Conservation (phyloP, 768 basidiomycete genomes). For the Russula abietina region DNA sequence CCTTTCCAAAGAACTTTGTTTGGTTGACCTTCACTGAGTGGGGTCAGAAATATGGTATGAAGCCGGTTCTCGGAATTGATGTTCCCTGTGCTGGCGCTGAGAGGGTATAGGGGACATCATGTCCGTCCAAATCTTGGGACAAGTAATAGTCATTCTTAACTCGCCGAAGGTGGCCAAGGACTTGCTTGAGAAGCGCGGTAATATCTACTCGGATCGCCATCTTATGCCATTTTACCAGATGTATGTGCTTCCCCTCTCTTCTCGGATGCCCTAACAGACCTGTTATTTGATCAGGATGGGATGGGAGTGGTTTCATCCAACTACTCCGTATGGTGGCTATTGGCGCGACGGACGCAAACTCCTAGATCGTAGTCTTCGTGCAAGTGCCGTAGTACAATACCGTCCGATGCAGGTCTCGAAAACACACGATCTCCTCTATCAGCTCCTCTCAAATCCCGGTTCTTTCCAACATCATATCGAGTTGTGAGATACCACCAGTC, state of each 20-base stretch:
- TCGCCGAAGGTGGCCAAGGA: slow-evolving; percentile 38
- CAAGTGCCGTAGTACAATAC: slow-evolving; percentile 6
- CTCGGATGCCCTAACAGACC: neutral
- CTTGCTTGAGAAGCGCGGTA: slow-evolving; percentile 42
- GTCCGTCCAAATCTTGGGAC: slow-evolving; percentile 41
- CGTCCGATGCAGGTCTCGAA: slow-evolving; percentile 15
- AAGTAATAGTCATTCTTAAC: slow-evolving; percentile 42
- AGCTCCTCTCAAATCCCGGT: neutral
- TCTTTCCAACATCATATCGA: slow-evolving; percentile 3
- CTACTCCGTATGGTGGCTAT: slow-evolving; percentile 5
- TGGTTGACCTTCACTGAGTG: slow-evolving; percentile 13
- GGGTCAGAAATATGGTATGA: slow-evolving; percentile 10
- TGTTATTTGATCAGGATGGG: neutral
- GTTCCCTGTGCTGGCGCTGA: neutral
- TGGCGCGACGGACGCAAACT: slow-evolving; percentile 12
- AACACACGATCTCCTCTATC: slow-evolving; percentile 6
- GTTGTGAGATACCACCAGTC: neutral
- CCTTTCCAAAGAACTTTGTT: slow-evolving; percentile 8
- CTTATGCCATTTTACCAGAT: slow-evolving; percentile 14
- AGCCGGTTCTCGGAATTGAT: too few species aligned
- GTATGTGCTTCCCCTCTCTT: neutral
- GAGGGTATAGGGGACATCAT: slow-evolving; percentile 33
- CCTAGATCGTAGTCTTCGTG: slow-evolving; percentile 6
- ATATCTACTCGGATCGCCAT: slow-evolving; percentile 42
- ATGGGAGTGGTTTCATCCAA: slow-evolving; percentile 16